A percentile compares a stretch with the other conserved stretches of the same genome.
Evolutionary conservation across 1,284 basidiomycete species (phyloP).

Genomic region (Coniophora puteana): DNA sequence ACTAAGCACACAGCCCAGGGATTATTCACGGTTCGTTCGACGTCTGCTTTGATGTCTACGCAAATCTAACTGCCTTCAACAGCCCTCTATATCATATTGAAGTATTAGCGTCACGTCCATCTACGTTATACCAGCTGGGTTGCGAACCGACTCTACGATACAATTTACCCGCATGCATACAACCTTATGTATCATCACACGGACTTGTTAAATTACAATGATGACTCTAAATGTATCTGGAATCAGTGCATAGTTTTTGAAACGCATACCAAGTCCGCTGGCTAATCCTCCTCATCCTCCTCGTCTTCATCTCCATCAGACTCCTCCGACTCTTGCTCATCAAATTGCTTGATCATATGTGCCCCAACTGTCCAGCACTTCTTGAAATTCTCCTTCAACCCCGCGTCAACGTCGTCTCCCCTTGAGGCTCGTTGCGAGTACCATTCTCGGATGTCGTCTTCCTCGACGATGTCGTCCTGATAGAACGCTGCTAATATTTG

Average conservation of each 20-base stretch:
- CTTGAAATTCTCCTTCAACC: conserved; percentile 49
- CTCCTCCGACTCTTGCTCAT: conserved; percentile 66
- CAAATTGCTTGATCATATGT: conserved; percentile 73
- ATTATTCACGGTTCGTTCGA: conserved; percentile 61
- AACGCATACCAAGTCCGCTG: too few relatives aligned
- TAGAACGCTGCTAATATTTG: conserved; percentile 73
- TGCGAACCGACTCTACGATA: too few relatives aligned
- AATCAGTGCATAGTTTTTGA: too few relatives aligned
- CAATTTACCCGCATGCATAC: too few relatives aligned
- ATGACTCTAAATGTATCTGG: too few relatives aligned
- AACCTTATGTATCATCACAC: too few relatives aligned
- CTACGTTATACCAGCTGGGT: too few relatives aligned
- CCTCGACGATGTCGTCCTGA: conserved; percentile 75
- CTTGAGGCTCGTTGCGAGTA: conserved; percentile 47
- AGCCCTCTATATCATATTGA: conserved; percentile 76
- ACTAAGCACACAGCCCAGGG: conserved; percentile 49
- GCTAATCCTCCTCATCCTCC: conserved; percentile 14
- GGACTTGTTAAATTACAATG: too few relatives aligned
- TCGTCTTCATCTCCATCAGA: conserved; percentile 38
- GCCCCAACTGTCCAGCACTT: conserved; percentile 71
- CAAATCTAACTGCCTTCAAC: conserved; percentile 1
- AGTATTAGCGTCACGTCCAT: conserved; percentile 44
- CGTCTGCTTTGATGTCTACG: conserved; percentile 1
- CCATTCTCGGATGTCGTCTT: conserved; percentile 76
- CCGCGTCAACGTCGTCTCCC: conserved; percentile 42